These are phyloP conservation scores for Urostyla sp. DNA, from an alignment of 73 alveolate species.

Conservation along the genomic window DNA sequence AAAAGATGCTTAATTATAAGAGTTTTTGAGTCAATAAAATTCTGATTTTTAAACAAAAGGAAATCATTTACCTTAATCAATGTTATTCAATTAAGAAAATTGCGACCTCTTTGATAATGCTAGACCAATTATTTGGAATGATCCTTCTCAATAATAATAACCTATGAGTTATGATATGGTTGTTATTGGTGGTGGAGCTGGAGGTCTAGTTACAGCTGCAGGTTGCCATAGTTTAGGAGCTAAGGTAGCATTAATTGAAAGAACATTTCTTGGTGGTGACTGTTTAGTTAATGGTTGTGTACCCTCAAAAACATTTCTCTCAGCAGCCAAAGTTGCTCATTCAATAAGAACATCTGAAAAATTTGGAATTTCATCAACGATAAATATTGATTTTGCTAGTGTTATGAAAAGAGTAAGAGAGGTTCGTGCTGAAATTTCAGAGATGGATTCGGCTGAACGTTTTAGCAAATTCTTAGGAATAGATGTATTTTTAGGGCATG, in stretches of 20 bases:
- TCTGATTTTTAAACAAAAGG: conserved; percentile 54
- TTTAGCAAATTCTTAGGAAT: conserved; percentile 60
- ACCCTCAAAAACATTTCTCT: conserved; percentile 85
- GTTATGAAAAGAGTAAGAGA: conserved; percentile 76
- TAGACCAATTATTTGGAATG: conserved; percentile 78
- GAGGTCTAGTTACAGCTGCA: conserved; percentile 78
- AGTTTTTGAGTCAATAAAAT: conserved; percentile 31
- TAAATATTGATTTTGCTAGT: conserved; percentile 65
- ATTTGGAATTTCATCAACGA: conserved; percentile 45
- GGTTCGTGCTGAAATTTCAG: conserved; percentile 73
- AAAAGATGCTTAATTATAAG: conserved; percentile 3
- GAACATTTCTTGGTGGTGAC: conserved; percentile 83
- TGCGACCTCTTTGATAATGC: conserved; percentile 73
- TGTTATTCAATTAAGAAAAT: conserved; percentile 73
- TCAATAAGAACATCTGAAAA: conserved; percentile 34
- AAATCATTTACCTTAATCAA: conserved; percentile 48
- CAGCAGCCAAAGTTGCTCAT: conserved; percentile 74
- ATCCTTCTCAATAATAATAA: conserved; percentile 54
- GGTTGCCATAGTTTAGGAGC: conserved; percentile 78
- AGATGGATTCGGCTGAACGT: conserved; percentile 59
- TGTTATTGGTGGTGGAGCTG: conserved; percentile 92
- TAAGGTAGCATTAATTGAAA: conserved; percentile 81
- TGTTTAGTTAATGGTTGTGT: conserved; percentile 87
- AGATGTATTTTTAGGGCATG: conserved; percentile 71
- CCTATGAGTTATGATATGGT: conserved; percentile 73